phyloP scores from a whole-genome alignment of 1,284 basidiomycete species.

The Trichosporon sp. region DNA sequence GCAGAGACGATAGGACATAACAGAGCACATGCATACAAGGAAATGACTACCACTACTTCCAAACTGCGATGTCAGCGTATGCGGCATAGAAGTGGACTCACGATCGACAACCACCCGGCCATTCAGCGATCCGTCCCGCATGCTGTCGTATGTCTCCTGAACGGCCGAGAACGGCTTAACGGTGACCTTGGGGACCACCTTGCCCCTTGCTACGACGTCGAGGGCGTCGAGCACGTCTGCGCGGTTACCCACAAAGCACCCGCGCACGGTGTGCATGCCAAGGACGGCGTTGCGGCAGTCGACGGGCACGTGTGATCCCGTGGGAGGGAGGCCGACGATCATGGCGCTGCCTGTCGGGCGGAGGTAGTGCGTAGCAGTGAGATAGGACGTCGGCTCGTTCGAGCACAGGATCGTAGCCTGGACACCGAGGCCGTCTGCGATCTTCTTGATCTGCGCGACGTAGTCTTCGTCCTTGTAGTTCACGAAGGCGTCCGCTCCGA shows the following conservation, averaged over 20 bases:
- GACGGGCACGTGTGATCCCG: constrained; percentile 46
- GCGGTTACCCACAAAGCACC: constrained; percentile 66
- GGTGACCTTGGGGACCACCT: constrained; percentile 58
- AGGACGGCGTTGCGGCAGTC: constrained; percentile 70
- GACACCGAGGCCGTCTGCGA: constrained; percentile 63
- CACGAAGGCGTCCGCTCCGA: constrained; percentile 72
- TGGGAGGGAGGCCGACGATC: constrained; percentile 65
- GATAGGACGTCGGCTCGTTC: constrained; percentile 48
- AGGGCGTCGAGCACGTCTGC: constrained; percentile 68
- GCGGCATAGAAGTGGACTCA: not conserved
- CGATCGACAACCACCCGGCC: constrained; percentile 14
- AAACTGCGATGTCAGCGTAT: constrained; percentile 3
- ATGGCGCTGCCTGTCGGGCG: constrained; percentile 61
- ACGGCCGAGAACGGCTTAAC: constrained; percentile 56
- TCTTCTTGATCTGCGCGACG: constrained; percentile 41
- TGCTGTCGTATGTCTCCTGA: constrained; percentile 8
- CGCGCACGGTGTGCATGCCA: constrained; percentile 62
- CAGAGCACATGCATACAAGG: not conserved
- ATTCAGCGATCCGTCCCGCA: constrained; percentile 6
- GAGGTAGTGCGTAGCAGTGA: constrained; percentile 64
- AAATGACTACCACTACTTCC: not conserved
- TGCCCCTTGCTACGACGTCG: constrained; percentile 62
- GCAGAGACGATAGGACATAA: no score
- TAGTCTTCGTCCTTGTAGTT: constrained; percentile 57
- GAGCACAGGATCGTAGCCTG: constrained; percentile 63